phyloP scores from a whole-genome alignment of 2,329 filamentous ascomycete species.

The Alternaria tenuissima region DNA sequence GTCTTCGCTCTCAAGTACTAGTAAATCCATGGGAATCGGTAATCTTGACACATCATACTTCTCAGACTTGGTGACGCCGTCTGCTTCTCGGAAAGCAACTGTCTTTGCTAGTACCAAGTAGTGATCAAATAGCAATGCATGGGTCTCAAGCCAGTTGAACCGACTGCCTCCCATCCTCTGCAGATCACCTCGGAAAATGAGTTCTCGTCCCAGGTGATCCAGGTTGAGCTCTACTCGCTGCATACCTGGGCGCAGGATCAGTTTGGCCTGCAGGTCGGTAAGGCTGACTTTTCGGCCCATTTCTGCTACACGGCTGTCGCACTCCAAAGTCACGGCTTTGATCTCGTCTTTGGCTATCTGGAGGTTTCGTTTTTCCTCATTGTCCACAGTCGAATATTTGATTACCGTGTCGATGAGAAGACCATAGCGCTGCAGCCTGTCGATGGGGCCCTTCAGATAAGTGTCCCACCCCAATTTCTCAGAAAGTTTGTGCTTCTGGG shows the following conservation, averaged over 20 bases:
- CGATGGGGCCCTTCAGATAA: constrained; percentile 92
- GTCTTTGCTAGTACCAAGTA: constrained; percentile 92
- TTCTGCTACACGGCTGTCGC: constrained; percentile 90
- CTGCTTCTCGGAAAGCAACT: constrained; percentile 71
- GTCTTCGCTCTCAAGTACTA: constrained; percentile 90
- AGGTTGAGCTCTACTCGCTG: constrained; percentile 85
- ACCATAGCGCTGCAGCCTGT: constrained; percentile 87
- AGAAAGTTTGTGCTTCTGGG: constrained; percentile 78
- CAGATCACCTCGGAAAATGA: constrained; percentile 88
- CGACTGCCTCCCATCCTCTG: constrained; percentile 87
- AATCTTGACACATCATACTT: constrained; percentile 93
- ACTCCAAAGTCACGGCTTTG: constrained; percentile 85
- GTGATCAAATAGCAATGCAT: constrained; percentile 94
- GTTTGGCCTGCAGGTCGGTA: constrained; percentile 81
- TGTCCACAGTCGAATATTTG: constrained; percentile 82
- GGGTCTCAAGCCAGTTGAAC: constrained; percentile 92
- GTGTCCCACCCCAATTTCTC: constrained; percentile 91
- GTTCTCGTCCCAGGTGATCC: constrained; percentile 89
- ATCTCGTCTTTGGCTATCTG: constrained; percentile 89
- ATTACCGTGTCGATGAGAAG: constrained; percentile 83
- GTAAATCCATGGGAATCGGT: constrained; percentile 94
- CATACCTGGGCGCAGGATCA: constrained; percentile 87
- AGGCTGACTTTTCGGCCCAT: constrained; percentile 90
- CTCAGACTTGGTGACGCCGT: constrained; percentile 76
- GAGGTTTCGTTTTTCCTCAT: constrained; percentile 88